Evolutionary conservation across 805 yeast species (phyloP), one percentile per base, ranked within the genome.

Genomic region (Myxozyma vanderwaltii): DNA sequence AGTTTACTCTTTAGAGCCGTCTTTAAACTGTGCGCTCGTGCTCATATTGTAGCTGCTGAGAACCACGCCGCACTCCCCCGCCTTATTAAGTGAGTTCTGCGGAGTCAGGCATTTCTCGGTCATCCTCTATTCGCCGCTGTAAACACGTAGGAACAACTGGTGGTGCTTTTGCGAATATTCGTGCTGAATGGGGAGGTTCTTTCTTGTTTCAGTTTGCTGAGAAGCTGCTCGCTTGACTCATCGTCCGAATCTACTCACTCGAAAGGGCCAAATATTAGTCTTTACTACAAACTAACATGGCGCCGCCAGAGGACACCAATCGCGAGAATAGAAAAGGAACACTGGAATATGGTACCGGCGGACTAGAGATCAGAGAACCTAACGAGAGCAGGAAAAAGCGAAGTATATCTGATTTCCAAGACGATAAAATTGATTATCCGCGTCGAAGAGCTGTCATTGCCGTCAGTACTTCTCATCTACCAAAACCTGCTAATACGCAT

Each of bases 371-470:
- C 49, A 26, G 19, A 26, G 49, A 27, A 3, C 4, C 12, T 23
- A 38, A n/a, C 36, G 36, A 26, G 10, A n/a, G 17, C 29, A 31
- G 27, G 21, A 47, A 21, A 33, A 48, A 36, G 35, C 13, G 52
- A 24, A 12, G 44, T 27, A 21, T 38, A 15, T 23, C 52, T 24
- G 44, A 48, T 3, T 23, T 38, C 24, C 31, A 35, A 41, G 62
- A 54, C 40, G 58, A 48, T 19, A 38, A 23, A 35, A 23, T 51
- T 3, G 60, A 59, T 13, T 55, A 55, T 29, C 63, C 57, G 6
- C 52, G 63, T 12, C 56, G 58, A 13, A 27, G 63, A 15, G 61
- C 63, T 4, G 31, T 48, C 17, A 51, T 59, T 38, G 63, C 63
- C 12, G 63, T 59, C n/a, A 24, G 61, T 35, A 21, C 2, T 33